Conservation (phyloP, 78 protist species). For the Dictyostelium brefeldianum region DNA sequence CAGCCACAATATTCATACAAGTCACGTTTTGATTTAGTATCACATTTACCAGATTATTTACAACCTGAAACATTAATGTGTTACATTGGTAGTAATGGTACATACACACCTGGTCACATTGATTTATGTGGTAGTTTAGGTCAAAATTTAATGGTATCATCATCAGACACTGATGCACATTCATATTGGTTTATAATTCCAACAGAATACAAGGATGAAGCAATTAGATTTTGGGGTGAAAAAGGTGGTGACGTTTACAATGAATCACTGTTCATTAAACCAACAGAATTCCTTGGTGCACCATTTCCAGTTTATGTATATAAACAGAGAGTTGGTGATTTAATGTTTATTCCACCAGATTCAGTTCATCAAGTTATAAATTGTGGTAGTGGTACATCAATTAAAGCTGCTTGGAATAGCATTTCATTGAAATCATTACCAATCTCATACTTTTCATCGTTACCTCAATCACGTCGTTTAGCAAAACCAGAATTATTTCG, state of each 20-base stretch:
- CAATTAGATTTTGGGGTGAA: conserved; percentile 51
- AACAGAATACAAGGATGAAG: neutral
- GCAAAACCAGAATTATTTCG: conserved; percentile 37
- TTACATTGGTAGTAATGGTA: conserved; percentile 79
- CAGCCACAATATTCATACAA: neutral
- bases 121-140: conserved; percentile 61
- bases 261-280: conserved; percentile 40
- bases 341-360: conserved; percentile 74
- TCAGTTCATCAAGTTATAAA: conserved; percentile 75
- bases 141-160: conserved; percentile 67
- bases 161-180: neutral
- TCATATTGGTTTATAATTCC: conserved; percentile 67
- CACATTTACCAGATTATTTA: conserved; percentile 48
- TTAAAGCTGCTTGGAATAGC: conserved; percentile 62
- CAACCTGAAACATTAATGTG: conserved; percentile 41
- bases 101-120: conserved; percentile 80
- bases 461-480: conserved; percentile 4
- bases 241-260: conserved; percentile 64
- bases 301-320: conserved; percentile 64
- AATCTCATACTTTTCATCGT: conserved; percentile 33
- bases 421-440: conserved; percentile 18
- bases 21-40: conserved; percentile 35
- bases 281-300: conserved; percentile 27
- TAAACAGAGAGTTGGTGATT: conserved; percentile 57
- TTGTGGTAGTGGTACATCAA: conserved; percentile 26